A percentile compares a stretch with the other conserved stretches of the same genome.
Conservation (phyloP, 805 yeast genomes). For the Lachancea nothofagi region DNA sequence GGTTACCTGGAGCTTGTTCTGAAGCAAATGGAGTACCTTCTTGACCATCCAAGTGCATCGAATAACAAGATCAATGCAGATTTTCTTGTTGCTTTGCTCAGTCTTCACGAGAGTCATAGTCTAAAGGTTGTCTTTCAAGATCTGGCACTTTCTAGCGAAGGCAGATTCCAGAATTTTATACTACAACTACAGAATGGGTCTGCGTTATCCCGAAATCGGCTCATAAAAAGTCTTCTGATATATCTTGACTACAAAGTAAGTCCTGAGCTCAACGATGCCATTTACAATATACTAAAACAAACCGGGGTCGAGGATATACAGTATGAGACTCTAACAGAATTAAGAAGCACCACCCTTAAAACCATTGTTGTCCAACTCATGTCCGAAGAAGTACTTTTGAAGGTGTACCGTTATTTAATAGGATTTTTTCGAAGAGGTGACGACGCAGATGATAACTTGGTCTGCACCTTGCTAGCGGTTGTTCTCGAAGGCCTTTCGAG, state of each 20-base stretch:
- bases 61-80: constrained; percentile 6
- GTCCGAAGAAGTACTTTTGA: constrained; percentile 4
- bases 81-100: constrained; percentile 5
- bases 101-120: constrained; percentile 9
- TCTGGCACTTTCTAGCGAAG: constrained; percentile 14
- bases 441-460: constrained; percentile 16
- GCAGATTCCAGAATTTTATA: constrained; percentile 11
- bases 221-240: constrained; percentile 18
- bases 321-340: constrained; percentile 8
- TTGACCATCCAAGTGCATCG: constrained; percentile 6
- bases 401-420: constrained; percentile 2
- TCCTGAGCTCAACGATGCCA: constrained; percentile 8
- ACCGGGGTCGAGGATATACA: constrained; percentile 14
- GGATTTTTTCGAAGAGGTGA: constrained; percentile 6
- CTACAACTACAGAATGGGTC: constrained; percentile 13
- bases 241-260: constrained; percentile 16
- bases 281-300: constrained; percentile 13
- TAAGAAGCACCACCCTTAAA: constrained; percentile 17
- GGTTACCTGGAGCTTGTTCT: constrained; percentile 19
- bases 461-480: constrained; percentile 20
- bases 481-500: constrained; percentile 12
- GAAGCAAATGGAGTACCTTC: constrained; percentile 20
- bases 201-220: constrained; percentile 15
- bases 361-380: constrained; percentile 17
- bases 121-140: constrained; percentile 16